Percentiles rank a stretch among this genome's conserved stretches.
Evolutionary conservation across 495 filamentous ascomycete species (phyloP).

Genomic region (Pyronema omphalodes): DNA sequence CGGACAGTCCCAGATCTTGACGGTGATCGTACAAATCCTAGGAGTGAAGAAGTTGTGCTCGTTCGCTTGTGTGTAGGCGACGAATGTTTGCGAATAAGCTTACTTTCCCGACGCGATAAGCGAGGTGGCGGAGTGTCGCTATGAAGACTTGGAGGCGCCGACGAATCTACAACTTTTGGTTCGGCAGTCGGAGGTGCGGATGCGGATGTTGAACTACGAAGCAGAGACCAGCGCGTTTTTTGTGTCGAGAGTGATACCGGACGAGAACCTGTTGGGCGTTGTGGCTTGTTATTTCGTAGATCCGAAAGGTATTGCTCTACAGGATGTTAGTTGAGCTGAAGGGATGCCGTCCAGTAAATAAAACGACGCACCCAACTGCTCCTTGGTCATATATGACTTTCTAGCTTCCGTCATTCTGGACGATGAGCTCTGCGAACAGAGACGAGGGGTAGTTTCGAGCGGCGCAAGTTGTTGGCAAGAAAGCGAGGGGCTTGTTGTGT

Average conservation of each 20-base stretch:
- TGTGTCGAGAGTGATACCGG: conserved; percentile 42
- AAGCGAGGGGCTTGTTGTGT: too few species aligned
- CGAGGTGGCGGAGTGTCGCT: background rate
- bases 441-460: background rate
- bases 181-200: background rate
- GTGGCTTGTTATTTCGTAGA: conserved; percentile 58
- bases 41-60: conserved; percentile 12
- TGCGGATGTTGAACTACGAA: conserved; percentile 10
- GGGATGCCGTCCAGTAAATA: background rate
- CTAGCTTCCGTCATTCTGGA: background rate
- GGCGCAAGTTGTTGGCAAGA: too few species aligned
- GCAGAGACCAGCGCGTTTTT: conserved; percentile 14
- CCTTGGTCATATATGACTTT: conserved; percentile 57
- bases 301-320: conserved; percentile 60
- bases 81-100: conserved; percentile 18
- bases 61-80: conserved; percentile 13
- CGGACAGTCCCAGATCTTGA: background rate
- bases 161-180: background rate
- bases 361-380: conserved; percentile 55
- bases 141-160: conserved; percentile 17
- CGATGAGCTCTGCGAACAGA: background rate
- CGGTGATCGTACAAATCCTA: conserved; percentile 1
- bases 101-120: conserved; percentile 19
- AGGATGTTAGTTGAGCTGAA: conserved; percentile 22
- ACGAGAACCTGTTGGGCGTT: conserved; percentile 59